Conservation (phyloP, 1,284 basidiomycete genomes). For the Marasmius tenuissimus region DNA sequence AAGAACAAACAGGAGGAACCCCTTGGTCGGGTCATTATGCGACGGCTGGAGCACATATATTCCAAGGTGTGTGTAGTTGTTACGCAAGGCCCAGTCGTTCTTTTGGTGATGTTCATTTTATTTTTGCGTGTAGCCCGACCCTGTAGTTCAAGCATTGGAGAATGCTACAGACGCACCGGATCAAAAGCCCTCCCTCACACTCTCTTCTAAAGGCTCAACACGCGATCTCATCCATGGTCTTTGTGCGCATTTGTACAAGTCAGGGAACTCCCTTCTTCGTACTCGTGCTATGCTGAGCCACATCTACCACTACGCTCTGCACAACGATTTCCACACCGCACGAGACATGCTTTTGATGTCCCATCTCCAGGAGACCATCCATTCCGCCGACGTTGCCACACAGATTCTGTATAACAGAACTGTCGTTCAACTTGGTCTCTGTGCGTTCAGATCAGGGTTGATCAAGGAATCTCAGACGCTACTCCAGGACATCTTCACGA, state of each 20-base stretch:
- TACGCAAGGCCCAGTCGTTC: background rate
- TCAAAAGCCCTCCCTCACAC: conserved; percentile 57
- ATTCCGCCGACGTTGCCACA: conserved; percentile 94
- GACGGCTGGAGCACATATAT: conserved; percentile 97
- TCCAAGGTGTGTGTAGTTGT: conserved; percentile 70
- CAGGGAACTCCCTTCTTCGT: conserved; percentile 86
- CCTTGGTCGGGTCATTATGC: conserved; percentile 88
- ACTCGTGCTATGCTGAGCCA: conserved; percentile 97
- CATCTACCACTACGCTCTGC: conserved; percentile 95
- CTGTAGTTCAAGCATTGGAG: conserved; percentile 92
- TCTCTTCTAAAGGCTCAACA: conserved; percentile 56
- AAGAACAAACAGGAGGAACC: conserved; percentile 74
- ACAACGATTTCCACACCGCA: conserved; percentile 96
- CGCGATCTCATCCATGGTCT: conserved; percentile 84
- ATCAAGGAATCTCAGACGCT: conserved; percentile 94
- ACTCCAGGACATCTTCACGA: conserved; percentile 94
- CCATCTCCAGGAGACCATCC: conserved; percentile 95
- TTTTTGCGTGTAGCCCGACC: conserved; percentile 77
- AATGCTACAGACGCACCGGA: conserved; percentile 56
- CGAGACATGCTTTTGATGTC: conserved; percentile 99
- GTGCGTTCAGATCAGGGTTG: conserved; percentile 93
- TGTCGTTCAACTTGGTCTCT: conserved; percentile 95
- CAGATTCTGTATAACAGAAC: conserved; percentile 99
- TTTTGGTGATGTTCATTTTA: background rate
- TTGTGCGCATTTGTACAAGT: conserved; percentile 93